phyloP scores from a whole-genome alignment of 2,329 filamentous ascomycete species.

The Ascochyta pisi region DNA sequence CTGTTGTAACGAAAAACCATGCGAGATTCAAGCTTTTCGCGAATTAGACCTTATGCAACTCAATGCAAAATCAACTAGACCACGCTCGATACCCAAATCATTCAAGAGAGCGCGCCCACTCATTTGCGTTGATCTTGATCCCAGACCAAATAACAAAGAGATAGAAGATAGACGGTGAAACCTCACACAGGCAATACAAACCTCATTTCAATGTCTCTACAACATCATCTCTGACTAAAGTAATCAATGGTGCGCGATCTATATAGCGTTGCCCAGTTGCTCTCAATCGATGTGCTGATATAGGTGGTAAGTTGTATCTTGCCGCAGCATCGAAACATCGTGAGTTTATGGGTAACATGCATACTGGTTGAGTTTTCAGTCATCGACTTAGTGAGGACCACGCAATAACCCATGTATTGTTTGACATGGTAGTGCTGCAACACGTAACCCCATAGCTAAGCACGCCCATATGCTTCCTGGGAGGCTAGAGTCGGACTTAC shows the following conservation, averaged over 20 bases:
- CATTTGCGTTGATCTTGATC: not conserved
- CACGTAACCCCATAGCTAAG: too few species aligned
- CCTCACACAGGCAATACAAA: not conserved
- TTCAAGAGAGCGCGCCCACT: not conserved
- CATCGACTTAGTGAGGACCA: not conserved
- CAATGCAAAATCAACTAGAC: too few species aligned
- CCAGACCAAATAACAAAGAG: constrained; percentile 1
- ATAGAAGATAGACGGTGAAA: not conserved
- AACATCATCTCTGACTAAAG: not conserved
- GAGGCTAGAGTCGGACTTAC: too few species aligned
- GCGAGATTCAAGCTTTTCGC: too few species aligned
- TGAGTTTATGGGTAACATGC: constrained; percentile 9
- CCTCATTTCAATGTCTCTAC: too few species aligned
- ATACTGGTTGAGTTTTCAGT: not conserved
- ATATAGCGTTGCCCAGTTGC: constrained; percentile 14
- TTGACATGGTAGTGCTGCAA: constrained; percentile 12
- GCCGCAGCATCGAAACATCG: constrained; percentile 20
- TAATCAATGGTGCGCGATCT: constrained; percentile 12
- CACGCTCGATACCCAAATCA: not conserved
- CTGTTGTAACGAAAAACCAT: not conserved
- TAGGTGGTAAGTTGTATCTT: constrained; percentile 11
- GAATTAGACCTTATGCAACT: too few species aligned
- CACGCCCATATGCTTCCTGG: too few species aligned
- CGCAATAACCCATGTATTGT: constrained; percentile 8
- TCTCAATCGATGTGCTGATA: constrained; percentile 13